Evolutionary conservation across 179 eudicot species (phyloP).

Genomic region (Patellifolia procumbens): DNA sequence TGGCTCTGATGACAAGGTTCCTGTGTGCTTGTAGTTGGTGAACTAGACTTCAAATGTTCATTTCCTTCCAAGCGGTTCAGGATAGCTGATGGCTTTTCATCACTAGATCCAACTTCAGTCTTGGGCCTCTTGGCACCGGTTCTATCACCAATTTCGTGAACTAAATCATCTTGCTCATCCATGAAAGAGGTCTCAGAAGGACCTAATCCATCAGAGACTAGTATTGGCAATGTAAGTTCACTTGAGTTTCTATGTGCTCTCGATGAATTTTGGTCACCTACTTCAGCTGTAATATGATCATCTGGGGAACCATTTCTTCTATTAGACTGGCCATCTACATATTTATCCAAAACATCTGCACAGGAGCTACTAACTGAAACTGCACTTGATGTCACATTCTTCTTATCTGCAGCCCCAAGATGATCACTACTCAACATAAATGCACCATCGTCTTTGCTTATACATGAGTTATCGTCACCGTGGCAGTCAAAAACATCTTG

Average conservation of each 20-base stretch:
- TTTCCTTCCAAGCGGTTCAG: constrained; percentile 19
- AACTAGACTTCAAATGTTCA: constrained; percentile 16
- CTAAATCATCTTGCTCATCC: constrained; percentile 24
- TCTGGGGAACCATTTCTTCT: background rate
- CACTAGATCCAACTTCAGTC: constrained; percentile 20
- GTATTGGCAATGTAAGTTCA: constrained; percentile 16
- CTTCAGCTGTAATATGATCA: constrained; percentile 19
- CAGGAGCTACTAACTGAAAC: constrained; percentile 30
- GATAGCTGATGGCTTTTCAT: constrained; percentile 14
- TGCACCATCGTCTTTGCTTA: constrained; percentile 34
- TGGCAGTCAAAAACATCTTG: constrained; percentile 30
- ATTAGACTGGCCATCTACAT: constrained; percentile 20
- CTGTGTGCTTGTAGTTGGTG: constrained; percentile 14
- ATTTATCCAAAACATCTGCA: constrained; percentile 22
- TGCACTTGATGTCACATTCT: constrained; percentile 27
- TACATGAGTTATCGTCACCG: constrained; percentile 34
- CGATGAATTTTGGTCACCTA: background rate
- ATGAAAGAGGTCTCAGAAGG: constrained; percentile 27
- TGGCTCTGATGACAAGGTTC: constrained; percentile 30
- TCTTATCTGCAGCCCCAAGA: constrained; percentile 21
- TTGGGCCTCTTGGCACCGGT: constrained; percentile 3
- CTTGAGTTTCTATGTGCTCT: constrained; percentile 6
- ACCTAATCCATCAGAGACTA: constrained; percentile 16
- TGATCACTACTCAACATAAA: constrained; percentile 15
- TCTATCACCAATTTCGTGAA: background rate